A percentile compares a stretch with the other conserved stretches of the same genome.
Evolutionary conservation across 2,329 filamentous ascomycete species (phyloP).

Genomic region (Aspergillus floridensis): DNA sequence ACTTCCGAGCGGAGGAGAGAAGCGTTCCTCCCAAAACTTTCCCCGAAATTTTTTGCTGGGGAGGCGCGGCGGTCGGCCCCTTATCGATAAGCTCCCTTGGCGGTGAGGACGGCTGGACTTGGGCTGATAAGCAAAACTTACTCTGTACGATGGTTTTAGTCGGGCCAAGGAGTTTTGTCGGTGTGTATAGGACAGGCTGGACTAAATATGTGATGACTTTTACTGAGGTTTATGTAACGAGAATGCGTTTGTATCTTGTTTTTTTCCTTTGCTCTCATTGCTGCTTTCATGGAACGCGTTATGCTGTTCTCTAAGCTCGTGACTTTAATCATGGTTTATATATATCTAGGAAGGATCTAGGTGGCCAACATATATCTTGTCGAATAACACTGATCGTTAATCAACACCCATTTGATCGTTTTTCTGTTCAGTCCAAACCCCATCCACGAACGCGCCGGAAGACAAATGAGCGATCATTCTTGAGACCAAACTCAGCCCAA

Average conservation of each 20-base stretch:
- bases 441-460: slow-evolving; percentile 63
- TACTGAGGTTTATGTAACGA: too few relatives aligned
- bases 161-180: too few relatives aligned
- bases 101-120: neutral
- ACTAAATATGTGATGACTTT: too few relatives aligned
- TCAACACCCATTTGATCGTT: neutral
- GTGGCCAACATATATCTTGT: neutral
- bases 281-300: too few relatives aligned
- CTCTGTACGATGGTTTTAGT: too few relatives aligned
- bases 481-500: slow-evolving; percentile 74
- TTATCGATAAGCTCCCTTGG: slow-evolving; percentile 32
- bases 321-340: too few relatives aligned
- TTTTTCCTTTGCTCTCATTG: too few relatives aligned
- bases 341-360: neutral
- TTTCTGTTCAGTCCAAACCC: slow-evolving; percentile 38
- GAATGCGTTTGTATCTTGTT: too few relatives aligned
- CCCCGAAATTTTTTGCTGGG: slow-evolving; percentile 23
- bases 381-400: neutral
- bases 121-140: too few relatives aligned
- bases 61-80: neutral
- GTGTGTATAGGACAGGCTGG: too few relatives aligned
- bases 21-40: neutral
- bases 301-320: too few relatives aligned
- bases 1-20: neutral
- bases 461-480: slow-evolving; percentile 61